Conservation (phyloP, 345 rosid genomes). For the Eucalyptus virginea region DNA sequence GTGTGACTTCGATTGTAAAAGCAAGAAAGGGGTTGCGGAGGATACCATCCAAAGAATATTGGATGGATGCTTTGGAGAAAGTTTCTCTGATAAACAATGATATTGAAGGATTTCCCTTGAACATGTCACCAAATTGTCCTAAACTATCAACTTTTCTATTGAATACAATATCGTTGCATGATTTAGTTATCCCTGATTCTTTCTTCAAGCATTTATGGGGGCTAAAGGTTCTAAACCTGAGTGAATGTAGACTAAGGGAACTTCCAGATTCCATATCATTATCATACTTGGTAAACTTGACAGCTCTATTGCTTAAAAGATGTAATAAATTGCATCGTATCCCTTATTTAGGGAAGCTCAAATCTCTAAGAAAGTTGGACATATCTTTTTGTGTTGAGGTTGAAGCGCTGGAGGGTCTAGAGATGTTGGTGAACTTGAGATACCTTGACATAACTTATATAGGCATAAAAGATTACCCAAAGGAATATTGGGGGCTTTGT, state of each 20-base stretch:
- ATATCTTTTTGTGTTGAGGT: rapidly evolving
- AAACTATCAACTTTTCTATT: background rate
- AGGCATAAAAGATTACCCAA: background rate
- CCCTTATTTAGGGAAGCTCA: background rate
- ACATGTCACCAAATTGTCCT: background rate
- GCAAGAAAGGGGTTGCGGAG: background rate
- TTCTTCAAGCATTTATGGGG: background rate
- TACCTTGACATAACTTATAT: rapidly evolving
- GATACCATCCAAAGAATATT: background rate
- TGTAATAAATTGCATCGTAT: rapidly evolving
- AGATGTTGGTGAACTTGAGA: background rate
- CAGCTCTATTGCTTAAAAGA: rapidly evolving
- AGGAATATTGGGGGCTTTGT: background rate
- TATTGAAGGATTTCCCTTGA: background rate
- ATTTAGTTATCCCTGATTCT: rapidly evolving
- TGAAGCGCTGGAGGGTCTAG: background rate
- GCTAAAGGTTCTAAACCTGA: background rate
- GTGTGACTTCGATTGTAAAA: background rate
- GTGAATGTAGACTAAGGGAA: rapidly evolving
- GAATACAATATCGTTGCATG: rapidly evolving
- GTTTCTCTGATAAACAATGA: background rate
- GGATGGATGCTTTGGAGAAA: background rate
- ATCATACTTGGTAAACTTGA: background rate
- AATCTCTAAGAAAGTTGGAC: background rate
- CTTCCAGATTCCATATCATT: background rate